phyloP scores from a whole-genome alignment of 75 land plant species.

The Pinus tabuliformis region DNA sequence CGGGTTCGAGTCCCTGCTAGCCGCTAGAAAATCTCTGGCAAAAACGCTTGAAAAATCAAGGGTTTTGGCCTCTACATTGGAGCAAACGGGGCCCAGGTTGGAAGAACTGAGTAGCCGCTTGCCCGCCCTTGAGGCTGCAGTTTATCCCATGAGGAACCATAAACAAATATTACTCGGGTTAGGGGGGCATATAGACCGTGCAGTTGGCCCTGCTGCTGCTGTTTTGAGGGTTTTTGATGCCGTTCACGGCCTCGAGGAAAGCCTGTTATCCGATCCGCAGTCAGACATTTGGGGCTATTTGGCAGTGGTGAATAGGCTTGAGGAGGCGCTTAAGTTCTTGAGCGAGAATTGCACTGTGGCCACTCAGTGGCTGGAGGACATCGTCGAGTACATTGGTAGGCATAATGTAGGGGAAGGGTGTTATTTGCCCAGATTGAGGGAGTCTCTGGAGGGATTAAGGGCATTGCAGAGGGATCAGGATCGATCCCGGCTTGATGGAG shows the following conservation, averaged over 20 bases:
- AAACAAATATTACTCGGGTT: constrained; percentile 14
- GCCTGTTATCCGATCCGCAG: constrained; percentile 26
- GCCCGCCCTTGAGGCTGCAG: constrained; percentile 44
- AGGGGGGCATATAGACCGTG: constrained; percentile 39
- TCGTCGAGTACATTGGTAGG: constrained; percentile 38
- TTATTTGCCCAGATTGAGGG: constrained; percentile 20
- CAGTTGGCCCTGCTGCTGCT: constrained; percentile 56
- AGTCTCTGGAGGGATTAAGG: constrained; percentile 23
- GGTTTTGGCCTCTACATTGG: too few relatives aligned
- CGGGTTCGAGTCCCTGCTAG: constrained; percentile 12
- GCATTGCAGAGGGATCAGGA: constrained; percentile 24
- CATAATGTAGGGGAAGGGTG: constrained; percentile 16
- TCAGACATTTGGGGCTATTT: constrained; percentile 40
- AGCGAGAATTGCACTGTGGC: constrained; percentile 46
- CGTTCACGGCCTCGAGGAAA: constrained; percentile 52
- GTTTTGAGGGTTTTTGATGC: constrained; percentile 64
- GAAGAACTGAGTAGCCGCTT: constrained; percentile 11
- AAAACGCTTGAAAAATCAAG: too few relatives aligned
- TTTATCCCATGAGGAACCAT: constrained; percentile 39
- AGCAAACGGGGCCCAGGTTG: too few relatives aligned
- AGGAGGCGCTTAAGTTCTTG: constrained; percentile 64
- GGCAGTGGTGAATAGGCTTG: constrained; percentile 38
- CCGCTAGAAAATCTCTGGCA: constrained; percentile 8
- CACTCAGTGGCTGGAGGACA: constrained; percentile 64
- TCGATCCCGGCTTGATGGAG: constrained; percentile 40